Evolutionary conservation across 2,329 filamentous ascomycete genomes (phyloP).

Genomic region (Alternaria dauci): DNA sequence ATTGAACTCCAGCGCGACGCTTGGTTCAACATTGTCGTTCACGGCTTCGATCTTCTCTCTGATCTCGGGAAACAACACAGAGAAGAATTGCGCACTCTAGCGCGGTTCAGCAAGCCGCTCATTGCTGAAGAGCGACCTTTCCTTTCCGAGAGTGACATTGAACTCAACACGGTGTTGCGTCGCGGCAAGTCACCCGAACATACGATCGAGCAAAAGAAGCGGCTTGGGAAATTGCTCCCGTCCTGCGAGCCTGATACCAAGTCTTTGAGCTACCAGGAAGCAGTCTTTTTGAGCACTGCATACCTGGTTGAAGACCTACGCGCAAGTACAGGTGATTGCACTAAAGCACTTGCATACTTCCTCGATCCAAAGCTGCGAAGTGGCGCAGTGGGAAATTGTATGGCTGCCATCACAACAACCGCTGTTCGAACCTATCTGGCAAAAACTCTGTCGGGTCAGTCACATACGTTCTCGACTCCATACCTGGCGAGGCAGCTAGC

Average conservation of each 20-base stretch:
- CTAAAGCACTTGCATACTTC: slow-evolving; percentile 89
- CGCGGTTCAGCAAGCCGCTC: slow-evolving; percentile 84
- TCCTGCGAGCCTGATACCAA: slow-evolving; percentile 80
- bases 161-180: slow-evolving; percentile 91
- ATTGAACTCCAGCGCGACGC: slow-evolving; percentile 82
- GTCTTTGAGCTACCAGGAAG: slow-evolving; percentile 84
- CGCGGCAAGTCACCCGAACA: slow-evolving; percentile 84
- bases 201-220: slow-evolving; percentile 80
- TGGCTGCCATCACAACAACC: slow-evolving; percentile 69
- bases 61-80: slow-evolving; percentile 75
- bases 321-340: slow-evolving; percentile 87
- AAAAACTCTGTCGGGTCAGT: slow-evolving; percentile 74
- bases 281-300: slow-evolving; percentile 90
- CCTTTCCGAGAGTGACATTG: slow-evolving; percentile 93
- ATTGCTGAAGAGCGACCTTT: slow-evolving; percentile 89
- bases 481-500: slow-evolving; percentile 90
- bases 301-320: slow-evolving; percentile 89
- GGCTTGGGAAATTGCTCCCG: slow-evolving; percentile 76
- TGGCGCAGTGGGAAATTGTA: slow-evolving; percentile 68
- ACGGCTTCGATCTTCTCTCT: slow-evolving; percentile 83
- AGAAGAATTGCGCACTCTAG: slow-evolving; percentile 82
- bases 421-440: slow-evolving; percentile 82
- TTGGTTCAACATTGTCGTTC: slow-evolving; percentile 98
- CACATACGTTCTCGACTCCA: slow-evolving; percentile 85
- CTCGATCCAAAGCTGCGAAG: slow-evolving; percentile 82